Base-by-base conservation (phyloP, 306 rosid genomes). In the Castanospermum australe region DNA sequence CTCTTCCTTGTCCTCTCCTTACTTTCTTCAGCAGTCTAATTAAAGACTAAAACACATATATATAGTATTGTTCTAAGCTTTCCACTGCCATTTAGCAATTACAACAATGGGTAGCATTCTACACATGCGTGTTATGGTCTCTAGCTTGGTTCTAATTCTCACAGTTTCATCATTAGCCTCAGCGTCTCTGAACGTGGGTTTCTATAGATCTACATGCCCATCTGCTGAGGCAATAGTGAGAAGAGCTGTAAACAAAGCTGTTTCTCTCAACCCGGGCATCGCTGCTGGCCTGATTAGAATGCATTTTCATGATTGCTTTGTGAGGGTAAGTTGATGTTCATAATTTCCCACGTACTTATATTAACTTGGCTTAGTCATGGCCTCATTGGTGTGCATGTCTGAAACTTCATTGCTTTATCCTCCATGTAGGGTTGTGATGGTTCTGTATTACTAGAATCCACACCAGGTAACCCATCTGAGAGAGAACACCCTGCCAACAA, bases 281-380 rank as follows among this genome's bases (percentile, higher is more conserved):
- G 88, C 76, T 68, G 86, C 79, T 35, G 86, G 86, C 65, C 59
- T 85, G 18, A 85, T 85, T n/a, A 82, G 86, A 82, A 60, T 85
- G 86, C 78, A 86, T 55, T 86, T 86, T 44, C 89, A 86, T 28
- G 89, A 86, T 24, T 86, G 87, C 50, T 86, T 83, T 24, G 87
- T 86, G 0, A 79, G 85, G 80, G 83, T 84, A 45, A 71, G 64
- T 45, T 35, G 13, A 30, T 59, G 1, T 28, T n/a, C 45, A 5
- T 12, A 30, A 67, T 20, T 13, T 20, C 28, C 38, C 1, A 5
- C 20, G 5, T 73, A 22, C 17, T 22, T 8, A 24, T 9, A 18
- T 32, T 14, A 3, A 42, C 42, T 39, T 0, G 9, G 30, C 18
- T 32, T 8, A 28, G 10, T 39, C 18, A 21, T 63, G 2, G n/a